Evolutionary conservation across 768 basidiomycete genomes (phyloP), one percentile per base, ranked within the genome.

Genomic region (Amanita rimosa): DNA sequence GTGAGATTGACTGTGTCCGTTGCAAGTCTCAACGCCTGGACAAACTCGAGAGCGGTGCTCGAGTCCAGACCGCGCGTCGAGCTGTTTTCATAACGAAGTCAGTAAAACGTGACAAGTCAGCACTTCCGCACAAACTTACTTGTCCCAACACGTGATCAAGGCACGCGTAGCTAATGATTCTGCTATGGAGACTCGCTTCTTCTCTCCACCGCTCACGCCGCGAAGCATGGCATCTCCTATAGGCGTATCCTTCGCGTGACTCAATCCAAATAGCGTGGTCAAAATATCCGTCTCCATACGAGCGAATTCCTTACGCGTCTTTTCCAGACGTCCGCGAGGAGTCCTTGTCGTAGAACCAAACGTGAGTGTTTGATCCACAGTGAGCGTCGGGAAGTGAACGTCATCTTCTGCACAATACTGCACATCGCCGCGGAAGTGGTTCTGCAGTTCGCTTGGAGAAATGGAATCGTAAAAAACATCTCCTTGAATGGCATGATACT

Each of bases 321-420:
- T 72, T 51, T 8, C 48, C 6, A 75, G 52, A 24, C 83, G 76
- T 2, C 63, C 64, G 22, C 67, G 76, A 1, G 90, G 88, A 3
- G 76, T 76, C 17, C 88, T 81, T 9, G 78, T 81, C 53, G 71
- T 74, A 0, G 82, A 74, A 0, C 84, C 83, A 50, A 88, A 85
- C 8, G 62, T 67, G 26, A 96, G 69, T 0, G 88, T 91, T 58
- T 90, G 75, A 43, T 77, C 73, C 27, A 91, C 87, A 3, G 85
- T 87, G 22, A 95, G 72, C 7, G 85, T 86, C 3, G 90, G 85
- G 56, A 92, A 85, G 60, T 91, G 89, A 1, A 86, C 69, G 58
- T 94, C 89, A 55, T 91, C 89, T 66, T 88, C 89, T 0, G 86
- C 84, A 52, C 76, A 83, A 59, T 88, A 91, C 47, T 78, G 76